Conservation (phyloP, 2,329 filamentous ascomycete species). For the Albifimbria verrucaria region DNA sequence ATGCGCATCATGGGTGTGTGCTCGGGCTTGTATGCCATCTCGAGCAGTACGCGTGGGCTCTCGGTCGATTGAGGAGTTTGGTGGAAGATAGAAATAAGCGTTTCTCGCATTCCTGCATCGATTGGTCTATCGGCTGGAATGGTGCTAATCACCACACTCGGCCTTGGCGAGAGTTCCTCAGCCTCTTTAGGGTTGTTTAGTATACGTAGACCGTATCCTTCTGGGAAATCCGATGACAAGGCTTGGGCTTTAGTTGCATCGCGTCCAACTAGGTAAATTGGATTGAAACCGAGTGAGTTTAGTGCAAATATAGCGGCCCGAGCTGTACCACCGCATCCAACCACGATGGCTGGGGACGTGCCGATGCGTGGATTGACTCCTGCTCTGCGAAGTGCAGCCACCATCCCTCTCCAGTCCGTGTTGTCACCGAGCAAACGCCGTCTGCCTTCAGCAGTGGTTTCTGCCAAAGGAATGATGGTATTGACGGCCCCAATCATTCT, state of each 20-base stretch:
- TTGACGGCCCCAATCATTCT: conserved; percentile 88
- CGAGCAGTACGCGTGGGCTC: conserved; percentile 64
- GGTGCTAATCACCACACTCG: conserved; percentile 76
- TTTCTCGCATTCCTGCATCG: conserved; percentile 64
- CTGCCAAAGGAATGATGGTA: conserved; percentile 69
- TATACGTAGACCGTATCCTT: conserved; percentile 66
- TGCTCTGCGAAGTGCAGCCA: conserved; percentile 68
- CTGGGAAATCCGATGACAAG: conserved; percentile 70
- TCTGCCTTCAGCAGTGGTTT: conserved; percentile 34
- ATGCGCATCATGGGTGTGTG: conserved; percentile 83
- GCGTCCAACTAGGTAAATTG: conserved; percentile 84
- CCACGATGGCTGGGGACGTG: conserved; percentile 64
- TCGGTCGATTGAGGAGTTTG: conserved; percentile 29
- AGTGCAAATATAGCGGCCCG: conserved; percentile 89
- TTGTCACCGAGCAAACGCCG: conserved; percentile 76
- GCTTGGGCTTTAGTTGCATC: conserved; percentile 64
- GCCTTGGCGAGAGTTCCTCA: conserved; percentile 44
- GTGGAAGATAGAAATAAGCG: conserved; percentile 55
- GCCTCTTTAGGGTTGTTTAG: conserved; percentile 50
- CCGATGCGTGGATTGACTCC: conserved; percentile 48
- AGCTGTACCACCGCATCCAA: conserved; percentile 89
- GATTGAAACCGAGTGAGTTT: conserved; percentile 75
- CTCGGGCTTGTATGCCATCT: conserved; percentile 94
- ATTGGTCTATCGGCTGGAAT: conserved; percentile 87
- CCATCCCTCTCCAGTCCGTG: conserved; percentile 95